Evolutionary conservation across 768 basidiomycete species (phyloP).

Genomic region (Artomyces pyxidatus): DNA sequence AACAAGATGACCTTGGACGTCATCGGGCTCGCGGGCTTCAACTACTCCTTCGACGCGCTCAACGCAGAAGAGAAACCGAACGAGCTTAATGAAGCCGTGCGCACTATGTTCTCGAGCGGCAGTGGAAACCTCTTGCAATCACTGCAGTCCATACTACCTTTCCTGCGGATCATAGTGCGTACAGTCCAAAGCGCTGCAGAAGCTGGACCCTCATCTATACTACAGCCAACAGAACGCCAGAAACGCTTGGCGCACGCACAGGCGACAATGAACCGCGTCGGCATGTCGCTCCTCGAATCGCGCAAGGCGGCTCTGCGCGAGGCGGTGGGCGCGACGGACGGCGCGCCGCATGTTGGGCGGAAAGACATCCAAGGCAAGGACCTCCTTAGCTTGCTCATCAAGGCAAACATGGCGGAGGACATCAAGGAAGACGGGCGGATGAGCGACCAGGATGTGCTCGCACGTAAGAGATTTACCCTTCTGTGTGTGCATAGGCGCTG

Average conservation of each 20-base stretch:
- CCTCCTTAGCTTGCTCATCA: conserved; percentile 22
- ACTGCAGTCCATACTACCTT: conserved; percentile 28
- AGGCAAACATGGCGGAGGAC: conserved; percentile 25
- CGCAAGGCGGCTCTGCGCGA: conserved; percentile 34
- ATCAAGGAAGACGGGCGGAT: conserved; percentile 18
- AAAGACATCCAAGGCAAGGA: conserved; percentile 17
- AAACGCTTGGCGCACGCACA: conserved; percentile 19
- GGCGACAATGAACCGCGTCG: conserved; percentile 41
- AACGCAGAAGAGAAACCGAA: conserved; percentile 18
- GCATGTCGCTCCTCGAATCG: conserved; percentile 35
- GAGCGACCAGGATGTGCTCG: conserved; percentile 24
- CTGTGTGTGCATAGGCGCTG: not conserved
- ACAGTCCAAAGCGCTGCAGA: not conserved
- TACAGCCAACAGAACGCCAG: not conserved
- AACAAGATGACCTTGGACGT: not conserved
- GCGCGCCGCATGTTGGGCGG: conserved; percentile 1
- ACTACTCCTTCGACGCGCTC: conserved; percentile 29
- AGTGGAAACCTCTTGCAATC: conserved; percentile 17
- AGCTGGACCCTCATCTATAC: not conserved
- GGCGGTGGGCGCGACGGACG: not conserved
- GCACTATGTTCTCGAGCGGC: conserved; percentile 27
- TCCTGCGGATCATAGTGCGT: conserved; percentile 32
- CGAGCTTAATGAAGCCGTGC: conserved; percentile 27
- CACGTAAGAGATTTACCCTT: conserved; percentile 11
- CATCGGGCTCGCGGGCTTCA: conserved; percentile 24